Base-by-base conservation (phyloP, 305 asterid species). In the Plantago lanceolata region DNA sequence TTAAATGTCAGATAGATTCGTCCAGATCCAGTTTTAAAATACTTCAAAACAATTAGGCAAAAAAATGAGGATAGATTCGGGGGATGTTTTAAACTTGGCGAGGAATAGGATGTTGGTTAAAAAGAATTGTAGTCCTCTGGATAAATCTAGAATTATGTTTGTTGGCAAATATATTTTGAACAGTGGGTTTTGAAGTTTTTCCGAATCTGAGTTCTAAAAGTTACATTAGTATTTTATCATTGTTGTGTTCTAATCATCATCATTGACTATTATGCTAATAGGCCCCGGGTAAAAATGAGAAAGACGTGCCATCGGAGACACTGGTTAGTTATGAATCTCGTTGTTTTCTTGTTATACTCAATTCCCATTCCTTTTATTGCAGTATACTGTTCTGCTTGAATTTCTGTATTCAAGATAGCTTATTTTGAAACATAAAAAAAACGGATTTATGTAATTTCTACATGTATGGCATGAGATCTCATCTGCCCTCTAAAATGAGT, bases 281-380 rank as follows among this genome's bases (percentile, higher is more conserved):
- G 98, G 93, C 95, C 37, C 98, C 97, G 31, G 98, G 97, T 59
- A 92, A 92, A 78, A 89, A 71, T 78, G 98, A 92, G 73, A 92
- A 92, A 70, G 98, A 92, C 75, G 70, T 79, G 78, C 86, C 94
- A 37, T 85, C 97, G 54, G 96, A 89, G 76, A 71, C 95, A 58
- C 75, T 84, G 95, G 98, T 92, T 64, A 50, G 96, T 86, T 45
- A 37, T 54, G 17, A 55, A 43, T 60, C 31, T 33, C 56, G 31
- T 70, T 33, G 26, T 61, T 56, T 71, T 24, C 18, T 5, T 35
- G n/a, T 52, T 16, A 43, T 54, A 37, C 45, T 33, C 48, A n/a
- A 17, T 63, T 37, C 61, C 24, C 61, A 0, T 17, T 51, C 33
- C 61, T n/a, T 64, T 26, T 52, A 51, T 35, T 19, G 40, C 13